Evolutionary conservation across 805 yeast genomes (phyloP).

Genomic region (Metschnikowia henanensis): DNA sequence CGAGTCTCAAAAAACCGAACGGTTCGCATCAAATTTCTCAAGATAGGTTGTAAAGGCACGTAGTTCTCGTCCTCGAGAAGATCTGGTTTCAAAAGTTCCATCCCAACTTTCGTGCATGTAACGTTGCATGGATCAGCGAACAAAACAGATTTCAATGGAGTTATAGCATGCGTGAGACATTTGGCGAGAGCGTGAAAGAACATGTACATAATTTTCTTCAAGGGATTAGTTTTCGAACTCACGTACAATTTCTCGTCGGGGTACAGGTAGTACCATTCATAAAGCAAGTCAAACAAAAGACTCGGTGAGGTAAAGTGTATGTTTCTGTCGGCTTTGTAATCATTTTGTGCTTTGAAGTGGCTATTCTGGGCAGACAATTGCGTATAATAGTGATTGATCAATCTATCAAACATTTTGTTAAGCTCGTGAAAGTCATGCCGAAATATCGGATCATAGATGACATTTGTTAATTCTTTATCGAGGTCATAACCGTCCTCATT

Average conservation of each 20-base stretch:
- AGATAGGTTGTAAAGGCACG: slow-evolving; percentile 22
- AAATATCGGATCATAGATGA: slow-evolving; percentile 15
- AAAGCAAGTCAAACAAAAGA: slow-evolving; percentile 32
- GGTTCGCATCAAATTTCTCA: slow-evolving; percentile 29
- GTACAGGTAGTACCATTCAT: slow-evolving; percentile 35
- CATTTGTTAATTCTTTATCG: slow-evolving; percentile 4
- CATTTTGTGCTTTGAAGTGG: slow-evolving; percentile 19
- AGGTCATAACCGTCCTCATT: slow-evolving; percentile 11
- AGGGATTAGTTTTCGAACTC: slow-evolving; percentile 27
- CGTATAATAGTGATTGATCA: slow-evolving; percentile 29
- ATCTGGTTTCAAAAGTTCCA: slow-evolving; percentile 22
- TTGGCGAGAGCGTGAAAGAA: slow-evolving; percentile 38
- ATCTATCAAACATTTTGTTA: slow-evolving; percentile 28
- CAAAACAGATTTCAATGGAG: slow-evolving; percentile 36
- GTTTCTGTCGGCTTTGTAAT: slow-evolving; percentile 18
- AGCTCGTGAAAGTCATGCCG: slow-evolving; percentile 26
- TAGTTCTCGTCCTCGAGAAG: slow-evolving; percentile 18
- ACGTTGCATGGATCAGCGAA: slow-evolving; percentile 36
- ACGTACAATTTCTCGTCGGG: slow-evolving; percentile 34
- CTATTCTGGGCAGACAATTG: slow-evolving; percentile 26
- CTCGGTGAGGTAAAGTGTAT: slow-evolving; percentile 29
- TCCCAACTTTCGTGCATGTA: slow-evolving; percentile 32
- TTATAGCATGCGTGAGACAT: slow-evolving; percentile 30
- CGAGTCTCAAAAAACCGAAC: slow-evolving; percentile 36
- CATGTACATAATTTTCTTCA: slow-evolving; percentile 34